Conservation (phyloP, 2,329 filamentous ascomycete genomes). For the Trichoderma semiorbis region DNA sequence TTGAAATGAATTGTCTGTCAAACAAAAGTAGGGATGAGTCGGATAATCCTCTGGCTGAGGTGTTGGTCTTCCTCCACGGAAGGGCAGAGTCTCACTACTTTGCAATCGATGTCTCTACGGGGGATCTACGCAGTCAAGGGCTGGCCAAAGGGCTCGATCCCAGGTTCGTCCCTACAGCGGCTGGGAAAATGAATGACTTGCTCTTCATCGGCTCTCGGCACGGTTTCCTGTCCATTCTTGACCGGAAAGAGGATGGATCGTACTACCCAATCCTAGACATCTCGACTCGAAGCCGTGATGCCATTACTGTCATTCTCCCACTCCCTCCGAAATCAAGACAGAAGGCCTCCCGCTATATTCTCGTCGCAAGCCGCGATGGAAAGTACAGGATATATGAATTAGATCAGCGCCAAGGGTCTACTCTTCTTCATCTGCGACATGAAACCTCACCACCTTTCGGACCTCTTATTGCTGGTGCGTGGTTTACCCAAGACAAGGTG, state of each 20-base stretch:
- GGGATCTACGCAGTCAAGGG: constrained; percentile 28
- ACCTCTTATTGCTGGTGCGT: constrained; percentile 71
- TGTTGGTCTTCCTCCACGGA: constrained; percentile 47
- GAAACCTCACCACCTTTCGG: constrained; percentile 67
- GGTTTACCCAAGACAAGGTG: constrained; percentile 44
- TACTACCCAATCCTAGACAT: constrained; percentile 33
- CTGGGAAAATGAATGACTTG: constrained; percentile 38
- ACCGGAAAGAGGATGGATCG: constrained; percentile 22
- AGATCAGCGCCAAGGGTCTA: constrained; percentile 22
- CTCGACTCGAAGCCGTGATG: constrained; percentile 50
- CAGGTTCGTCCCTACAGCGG: constrained; percentile 50
- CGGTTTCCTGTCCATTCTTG: constrained; percentile 43
- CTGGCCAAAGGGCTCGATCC: constrained; percentile 40
- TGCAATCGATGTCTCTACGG: constrained; percentile 34
- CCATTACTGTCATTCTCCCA: constrained; percentile 64
- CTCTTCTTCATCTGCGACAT: constrained; percentile 54
- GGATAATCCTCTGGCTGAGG: constrained; percentile 24
- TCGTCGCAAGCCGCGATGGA: constrained; percentile 75
- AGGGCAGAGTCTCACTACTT: constrained; percentile 42
- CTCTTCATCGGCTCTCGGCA: constrained; percentile 54
- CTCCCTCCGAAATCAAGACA: constrained; percentile 33
- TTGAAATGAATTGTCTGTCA: constrained; percentile 46
- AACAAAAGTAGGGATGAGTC: neutral
- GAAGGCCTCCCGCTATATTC: constrained; percentile 44
- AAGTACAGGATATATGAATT: constrained; percentile 63